Base-by-base conservation (phyloP, 352 stramenopile species). In the Phytopythium montanum region DNA sequence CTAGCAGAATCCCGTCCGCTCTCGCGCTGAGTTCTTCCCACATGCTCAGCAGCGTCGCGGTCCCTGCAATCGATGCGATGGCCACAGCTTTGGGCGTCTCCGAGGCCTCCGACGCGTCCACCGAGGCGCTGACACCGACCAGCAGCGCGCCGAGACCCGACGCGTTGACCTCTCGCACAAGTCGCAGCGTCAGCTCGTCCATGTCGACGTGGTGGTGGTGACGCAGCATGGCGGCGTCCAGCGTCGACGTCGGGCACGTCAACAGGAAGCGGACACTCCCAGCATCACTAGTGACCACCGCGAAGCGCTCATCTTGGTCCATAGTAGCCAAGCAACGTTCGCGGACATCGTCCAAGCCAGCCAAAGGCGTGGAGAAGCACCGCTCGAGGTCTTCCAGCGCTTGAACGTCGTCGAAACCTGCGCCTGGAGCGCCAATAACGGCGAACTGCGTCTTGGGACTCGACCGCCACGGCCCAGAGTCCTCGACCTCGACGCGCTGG, bases 161-260 rank as follows among this genome's bases (percentile, higher is more conserved):
- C 1, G 79, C 73, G 50, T 91, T 91, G 29, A 91, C 75, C 38
- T 87, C 77, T 28, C 73, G 65, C 50, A 87, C 75, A 2, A 91
- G 62, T 3, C 77, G 69, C 48, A 66, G 63, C 12, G 73, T 88
- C 36, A 88, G 65, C 42, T 87, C 79, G 56, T 91, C 82, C 72
- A 85, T 85, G 54, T 91, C 79, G 41, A 91, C 69, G 49, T 89
- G 79, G 61, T 91, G 79, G 52, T 85, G 79, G 54, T 91, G 81
- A 21, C 77, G 79, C 61, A 91, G 68, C 75, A 88, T 87, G 13
- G 76, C 66, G 42, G 79, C 75, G 56, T 87, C 68, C 36, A 88
- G 62, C 9, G 71, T 68, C 14, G 73, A 76, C 9, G 74, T 65
- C 5, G 79, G 81, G 48, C 79, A 87, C 25, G 51, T 61, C 3